phyloP scores from a whole-genome alignment of 176 grass and related monocot genomes.

The Carex littledalei region DNA sequence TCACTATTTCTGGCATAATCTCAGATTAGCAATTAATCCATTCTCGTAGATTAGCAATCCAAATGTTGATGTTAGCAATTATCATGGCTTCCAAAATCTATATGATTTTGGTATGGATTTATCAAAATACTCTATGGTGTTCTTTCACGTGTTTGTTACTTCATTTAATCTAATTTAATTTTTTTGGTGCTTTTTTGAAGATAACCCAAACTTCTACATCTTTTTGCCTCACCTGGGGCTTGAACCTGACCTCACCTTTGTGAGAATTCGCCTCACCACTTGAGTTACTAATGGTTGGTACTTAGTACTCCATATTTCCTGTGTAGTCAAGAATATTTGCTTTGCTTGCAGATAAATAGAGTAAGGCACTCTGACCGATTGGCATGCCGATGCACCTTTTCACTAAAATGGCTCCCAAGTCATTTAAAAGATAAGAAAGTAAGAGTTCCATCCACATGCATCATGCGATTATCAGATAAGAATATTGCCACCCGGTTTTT shows the following conservation, averaged over 20 bases:
- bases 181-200: neutral
- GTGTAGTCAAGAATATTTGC: neutral
- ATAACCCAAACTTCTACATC: neutral
- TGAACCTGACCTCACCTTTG: neutral
- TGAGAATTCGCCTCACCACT: neutral
- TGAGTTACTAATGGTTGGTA: neutral
- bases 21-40: neutral
- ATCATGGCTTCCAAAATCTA: neutral
- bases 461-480: constrained; percentile 44
- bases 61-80: neutral
- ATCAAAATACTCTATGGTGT: neutral
- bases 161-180: neutral
- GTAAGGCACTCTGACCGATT: constrained; percentile 43
- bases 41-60: neutral
- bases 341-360: constrained; percentile 28
- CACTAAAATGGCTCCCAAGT: constrained; percentile 27
- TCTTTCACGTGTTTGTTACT: neutral
- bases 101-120: neutral
- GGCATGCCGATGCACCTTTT: constrained; percentile 36
- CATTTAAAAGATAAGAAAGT: constrained; percentile 19
- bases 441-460: constrained; percentile 31
- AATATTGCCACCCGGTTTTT: constrained; percentile 28
- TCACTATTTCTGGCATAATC: neutral
- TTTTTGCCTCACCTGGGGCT: neutral
- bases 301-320: neutral